Base-by-base conservation (phyloP, 1,284 basidiomycete genomes). In the Papiliotrema laurentii region DNA sequence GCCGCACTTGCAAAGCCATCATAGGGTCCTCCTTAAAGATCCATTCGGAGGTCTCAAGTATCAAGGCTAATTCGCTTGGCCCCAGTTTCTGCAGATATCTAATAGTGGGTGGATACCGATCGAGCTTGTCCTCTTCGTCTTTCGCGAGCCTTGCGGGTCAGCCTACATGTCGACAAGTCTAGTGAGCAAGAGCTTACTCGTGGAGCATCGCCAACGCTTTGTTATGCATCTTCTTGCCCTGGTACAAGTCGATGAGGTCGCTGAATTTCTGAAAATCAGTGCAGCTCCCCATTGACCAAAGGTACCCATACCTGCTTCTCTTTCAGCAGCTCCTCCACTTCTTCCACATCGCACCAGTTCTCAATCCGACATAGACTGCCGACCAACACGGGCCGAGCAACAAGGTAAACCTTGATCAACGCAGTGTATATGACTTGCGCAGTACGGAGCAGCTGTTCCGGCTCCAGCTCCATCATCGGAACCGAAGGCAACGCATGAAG, bases 271-370 rank as follows among this genome's bases (percentile, higher is more conserved):
- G 63, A 3, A 3, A 14, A 9, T 24, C 31, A 3, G 11, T 6
- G 24, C 37, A 5, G 33, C 28, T 24, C 19, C 16, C 22, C 10
- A 19, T 26, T 5, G 21, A 61, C 79, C 6, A 5, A 16, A 16
- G 21, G 37, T 21, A 5, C 24, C 14, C 11, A 47, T 55, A 90
- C 91, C 80, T 87, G 85, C 27, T 86, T 81, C 30, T 83, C 83
- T 56, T 83, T 80, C 37, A 99, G 74, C 50, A 92, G 81, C 64
- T 87, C 88, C 68, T 97, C 92, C 0, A 98, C 90, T 66, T 97
- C 90, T 1, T 84, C 83, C 0, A 97, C 91, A 65, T 97, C 91
- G 72, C 93, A 97, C 90, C 92, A 98, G 71, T 97, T 97, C 19
- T 89, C 83, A 34, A 94, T 78, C 33, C 96, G 81, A 72, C 94